Conservation (phyloP, 495 filamentous ascomycete genomes). For the Aspergillus campestris region DNA sequence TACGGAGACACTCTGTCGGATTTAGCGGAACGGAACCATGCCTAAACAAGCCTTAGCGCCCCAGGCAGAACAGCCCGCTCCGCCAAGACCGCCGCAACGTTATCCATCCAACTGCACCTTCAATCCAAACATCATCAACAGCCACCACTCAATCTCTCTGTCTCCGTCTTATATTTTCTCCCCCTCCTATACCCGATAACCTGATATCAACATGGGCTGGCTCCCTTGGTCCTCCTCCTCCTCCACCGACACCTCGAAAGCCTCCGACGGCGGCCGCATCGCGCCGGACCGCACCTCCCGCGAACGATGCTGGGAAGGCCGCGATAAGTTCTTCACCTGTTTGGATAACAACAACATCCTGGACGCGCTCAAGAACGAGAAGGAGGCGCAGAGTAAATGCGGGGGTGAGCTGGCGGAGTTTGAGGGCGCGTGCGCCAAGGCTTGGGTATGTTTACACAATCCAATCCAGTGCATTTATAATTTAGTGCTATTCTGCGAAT, state of each 20-base stretch:
- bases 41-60: too few species aligned
- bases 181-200: not conserved
- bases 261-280: conserved; percentile 53
- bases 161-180: not conserved
- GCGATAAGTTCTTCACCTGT: conserved; percentile 80
- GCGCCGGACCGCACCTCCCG: conserved; percentile 73
- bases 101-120: too few species aligned
- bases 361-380: conserved; percentile 70
- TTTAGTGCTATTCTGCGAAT: not conserved
- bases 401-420: conserved; percentile 55
- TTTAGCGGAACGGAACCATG: too few species aligned
- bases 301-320: conserved; percentile 73
- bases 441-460: conserved; percentile 57
- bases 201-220: conserved; percentile 41
- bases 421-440: conserved; percentile 64
- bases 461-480: conserved; percentile 3
- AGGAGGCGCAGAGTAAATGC: conserved; percentile 57
- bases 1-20: too few species aligned
- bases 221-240: conserved; percentile 33
- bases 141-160: too few species aligned
- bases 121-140: too few species aligned
- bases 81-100: too few species aligned
- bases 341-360: conserved; percentile 73
- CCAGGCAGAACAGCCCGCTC: too few species aligned
- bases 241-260: conserved; percentile 33